Evolutionary conservation across 2,329 filamentous ascomycete species (phyloP), one percentile per base, ranked within the genome.

Genomic region (Nemania abortiva): DNA sequence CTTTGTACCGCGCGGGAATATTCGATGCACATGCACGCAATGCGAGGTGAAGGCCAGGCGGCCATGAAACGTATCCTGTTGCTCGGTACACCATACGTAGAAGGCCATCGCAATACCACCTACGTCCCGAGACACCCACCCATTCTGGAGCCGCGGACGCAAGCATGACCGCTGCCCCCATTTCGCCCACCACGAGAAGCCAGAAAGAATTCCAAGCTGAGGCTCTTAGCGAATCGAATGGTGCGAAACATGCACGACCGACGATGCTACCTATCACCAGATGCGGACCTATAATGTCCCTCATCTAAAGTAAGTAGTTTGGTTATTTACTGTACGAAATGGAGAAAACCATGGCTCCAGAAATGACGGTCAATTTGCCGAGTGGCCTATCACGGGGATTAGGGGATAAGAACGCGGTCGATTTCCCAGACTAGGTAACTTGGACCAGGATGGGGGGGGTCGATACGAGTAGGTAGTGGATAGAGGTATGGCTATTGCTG

Each of bases 331-430:
- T 53, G 15, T 59, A 68, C 50, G 13, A 65, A 63, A 68, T 52
- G 63, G 60, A 57, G 56, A 68, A 66, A 63, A 58, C 56, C 66
- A 66, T 63, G 67, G 71, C 53, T 72, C 62, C 66, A 76, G 69
- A 76, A 69, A 77, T 76, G 72, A 75, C 66, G 57, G 63, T 65
- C 61, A 76, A 76, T 74, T 70, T 74, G 65, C 55, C 49, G 55
- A 63, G 65, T 66, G 58, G 39, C 69, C 65, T 70, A 70, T 70
- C 69, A 69, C 61, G 52, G 72, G 74, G 67, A 72, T 65, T 70
- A 66, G 60, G 52, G 65, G 39, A 34, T 55, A 59, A 70, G 42
- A 54, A 34, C 27, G 37, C 64, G 56, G 56, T 24, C 24, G 18
- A 24, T 31, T 65, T 15, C 63, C 53, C 62, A 62, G 56, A 45